These are phyloP conservation scores for Trichoderma sp. DNA, from an alignment of 2,329 filamentous ascomycete species.

Conservation along the genomic window DNA sequence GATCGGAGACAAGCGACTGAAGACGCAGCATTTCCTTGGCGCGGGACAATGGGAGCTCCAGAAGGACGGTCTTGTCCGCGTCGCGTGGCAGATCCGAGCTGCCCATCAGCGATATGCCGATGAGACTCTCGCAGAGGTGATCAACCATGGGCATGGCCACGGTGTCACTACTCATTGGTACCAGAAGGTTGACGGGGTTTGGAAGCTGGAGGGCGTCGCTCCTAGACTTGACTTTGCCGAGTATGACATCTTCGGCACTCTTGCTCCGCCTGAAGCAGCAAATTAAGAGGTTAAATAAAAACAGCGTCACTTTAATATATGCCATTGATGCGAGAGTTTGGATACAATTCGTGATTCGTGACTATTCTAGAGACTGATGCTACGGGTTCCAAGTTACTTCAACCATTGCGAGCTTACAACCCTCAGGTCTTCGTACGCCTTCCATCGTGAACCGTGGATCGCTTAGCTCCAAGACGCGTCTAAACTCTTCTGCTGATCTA, in stretches of 20 bases:
- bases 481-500: not conserved
- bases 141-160: conserved; percentile 62
- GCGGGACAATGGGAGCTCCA: conserved; percentile 59
- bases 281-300: not conserved
- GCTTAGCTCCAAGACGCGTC: not conserved
- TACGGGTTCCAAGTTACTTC: not conserved
- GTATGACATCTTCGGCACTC: conserved; percentile 42
- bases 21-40: conserved; percentile 67
- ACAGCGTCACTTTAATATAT: not conserved
- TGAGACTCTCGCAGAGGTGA: conserved; percentile 46
- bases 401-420: not conserved
- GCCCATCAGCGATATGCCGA: conserved; percentile 63
- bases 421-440: not conserved
- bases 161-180: conserved; percentile 60
- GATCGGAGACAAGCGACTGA: conserved; percentile 61
- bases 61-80: conserved; percentile 59
- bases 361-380: not conserved
- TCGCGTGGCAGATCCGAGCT: conserved; percentile 62
- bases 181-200: conserved; percentile 57
- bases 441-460: not conserved
- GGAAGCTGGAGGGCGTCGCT: conserved; percentile 61
- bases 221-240: conserved; percentile 60
- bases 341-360: not conserved
- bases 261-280: conserved; percentile 5
- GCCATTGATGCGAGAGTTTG: not conserved